Conservation (phyloP, 345 rosid genomes). For the Rhizophora apiculata region DNA sequence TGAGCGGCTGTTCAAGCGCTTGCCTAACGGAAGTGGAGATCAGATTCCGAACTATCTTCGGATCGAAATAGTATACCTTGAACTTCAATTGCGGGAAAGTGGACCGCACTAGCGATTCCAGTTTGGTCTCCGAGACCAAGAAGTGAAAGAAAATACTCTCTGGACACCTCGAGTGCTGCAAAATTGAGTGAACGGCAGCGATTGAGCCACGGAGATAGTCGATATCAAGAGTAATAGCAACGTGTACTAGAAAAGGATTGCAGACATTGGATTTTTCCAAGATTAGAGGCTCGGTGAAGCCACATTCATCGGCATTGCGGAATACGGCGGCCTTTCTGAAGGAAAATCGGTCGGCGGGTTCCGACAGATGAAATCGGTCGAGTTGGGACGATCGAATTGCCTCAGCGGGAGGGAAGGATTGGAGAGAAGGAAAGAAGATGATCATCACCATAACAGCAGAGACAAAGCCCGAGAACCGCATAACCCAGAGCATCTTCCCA, state of each 20-base stretch:
- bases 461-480: constrained; percentile 68
- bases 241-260: constrained; percentile 75
- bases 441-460: constrained; percentile 67
- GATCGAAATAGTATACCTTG: constrained; percentile 82
- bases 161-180: constrained; percentile 74
- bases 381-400: constrained; percentile 78
- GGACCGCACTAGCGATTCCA: constrained; percentile 68
- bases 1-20: constrained; percentile 93
- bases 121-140: constrained; percentile 60
- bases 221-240: constrained; percentile 82
- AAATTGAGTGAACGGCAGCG: constrained; percentile 91
- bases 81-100: constrained; percentile 83
- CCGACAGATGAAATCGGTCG: constrained; percentile 35
- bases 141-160: constrained; percentile 89
- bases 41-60: constrained; percentile 62
- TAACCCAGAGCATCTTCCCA: constrained; percentile 65
- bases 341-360: constrained; percentile 35
- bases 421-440: constrained; percentile 79
- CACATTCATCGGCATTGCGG: constrained; percentile 85
- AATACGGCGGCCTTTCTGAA: constrained; percentile 59
- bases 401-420: constrained; percentile 90
- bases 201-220: constrained; percentile 91
- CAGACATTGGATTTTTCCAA: constrained; percentile 45
- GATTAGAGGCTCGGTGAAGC: constrained; percentile 25
- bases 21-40: constrained; percentile 90